Base-by-base conservation (phyloP, 2,329 filamentous ascomycete species). In the Dendryphion nanum region DNA sequence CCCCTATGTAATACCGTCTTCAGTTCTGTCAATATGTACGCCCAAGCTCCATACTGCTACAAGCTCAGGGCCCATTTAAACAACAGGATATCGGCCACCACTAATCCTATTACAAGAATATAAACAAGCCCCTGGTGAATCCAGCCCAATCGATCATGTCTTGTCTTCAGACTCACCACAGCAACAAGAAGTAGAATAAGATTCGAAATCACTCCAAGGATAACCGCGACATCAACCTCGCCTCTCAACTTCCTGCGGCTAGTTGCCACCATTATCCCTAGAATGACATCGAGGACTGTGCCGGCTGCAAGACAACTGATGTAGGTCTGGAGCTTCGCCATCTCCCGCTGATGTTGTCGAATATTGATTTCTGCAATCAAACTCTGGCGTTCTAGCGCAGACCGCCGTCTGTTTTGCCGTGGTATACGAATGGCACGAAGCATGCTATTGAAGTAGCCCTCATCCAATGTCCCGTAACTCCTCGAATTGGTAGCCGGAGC, bases 191-290 rank as follows among this genome's bases (percentile, higher is more conserved):
- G 53, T 7, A 64, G 38, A 29, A 63, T 74, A 28, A 89, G 60
- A 46, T 82, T 86, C 19, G 78, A 72, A 20, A 86, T 74, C 13
- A 85, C 81, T 7, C 85, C 86, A 28, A 87, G 72, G 1, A 86
- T 74, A 2, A 86, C 83, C 6, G 82, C 86, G 0, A 78, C 79
- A 52, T 90, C 85, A 3, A 91, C 86, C 60, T 87, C 81, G n/a
- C 81, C 73, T 4, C 77, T 73, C 48, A 84, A 73, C 59, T 78
- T 84, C 57, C 81, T 82, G 32, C 78, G 75, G 6, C 85, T 86
- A 1, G 86, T 86, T 12, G 72, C 67, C 20, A 86, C 79, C 24
- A 93, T 75, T 7, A 85, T 72, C 24, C 73, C 73, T 0, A 85
- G 78, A 20, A 91, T 75, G 33, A 76, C 61, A 23, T 89, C 74